Percentiles rank a stretch among this genome's conserved stretches.
Conservation (phyloP, 2,329 filamentous ascomycete genomes). For the Arachnopeziza araneosa region DNA sequence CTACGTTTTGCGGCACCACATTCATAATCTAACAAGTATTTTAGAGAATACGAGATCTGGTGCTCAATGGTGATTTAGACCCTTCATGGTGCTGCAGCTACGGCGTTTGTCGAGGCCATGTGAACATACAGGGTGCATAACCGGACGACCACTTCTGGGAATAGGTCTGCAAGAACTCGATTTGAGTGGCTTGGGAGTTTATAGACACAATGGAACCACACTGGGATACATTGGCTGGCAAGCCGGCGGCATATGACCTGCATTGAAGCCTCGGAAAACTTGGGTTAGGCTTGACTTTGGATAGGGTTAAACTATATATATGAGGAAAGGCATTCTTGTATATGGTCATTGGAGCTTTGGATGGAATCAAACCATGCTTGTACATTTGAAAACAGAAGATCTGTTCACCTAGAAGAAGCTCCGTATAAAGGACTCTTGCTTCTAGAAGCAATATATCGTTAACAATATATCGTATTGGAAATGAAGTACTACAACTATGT, state of each 20-base stretch:
- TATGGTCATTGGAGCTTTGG: neutral
- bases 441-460: too few relatives aligned
- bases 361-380: neutral
- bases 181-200: neutral
- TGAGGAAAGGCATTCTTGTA: neutral
- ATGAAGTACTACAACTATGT: too few relatives aligned
- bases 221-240: neutral
- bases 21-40: constrained; percentile 1
- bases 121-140: constrained; percentile 21
- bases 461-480: too few relatives aligned
- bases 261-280: neutral
- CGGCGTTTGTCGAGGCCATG: constrained; percentile 21
- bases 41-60: constrained; percentile 19
- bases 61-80: constrained; percentile 23
- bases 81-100: constrained; percentile 25
- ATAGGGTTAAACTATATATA: neutral
- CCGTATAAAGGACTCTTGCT: too few relatives aligned
- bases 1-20: neutral
- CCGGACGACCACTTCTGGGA: neutral
- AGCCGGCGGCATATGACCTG: neutral
- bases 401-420: neutral
- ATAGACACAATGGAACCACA: neutral
- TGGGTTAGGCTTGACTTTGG: neutral
- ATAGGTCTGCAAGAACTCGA: neutral
- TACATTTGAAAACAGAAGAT: neutral